A percentile compares a stretch with the other conserved stretches of the same genome.
These are phyloP conservation scores for Closterium sp. DNA, from an alignment of 139 green algal genomes.

Conservation along the genomic window DNA sequence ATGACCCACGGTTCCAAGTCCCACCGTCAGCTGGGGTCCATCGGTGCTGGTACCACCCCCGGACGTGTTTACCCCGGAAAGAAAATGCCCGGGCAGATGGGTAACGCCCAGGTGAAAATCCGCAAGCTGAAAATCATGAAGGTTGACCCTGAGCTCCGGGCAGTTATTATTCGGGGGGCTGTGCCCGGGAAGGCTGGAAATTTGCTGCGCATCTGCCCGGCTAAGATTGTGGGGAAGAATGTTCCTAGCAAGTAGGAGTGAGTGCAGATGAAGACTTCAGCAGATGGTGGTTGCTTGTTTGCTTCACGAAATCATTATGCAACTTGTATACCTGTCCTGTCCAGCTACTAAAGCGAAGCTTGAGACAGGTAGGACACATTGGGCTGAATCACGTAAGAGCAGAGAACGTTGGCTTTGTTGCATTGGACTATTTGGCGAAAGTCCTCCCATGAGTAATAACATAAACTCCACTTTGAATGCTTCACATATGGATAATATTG, in stretches of 20 bases:
- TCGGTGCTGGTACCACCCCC: conserved; percentile 83
- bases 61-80: conserved; percentile 89
- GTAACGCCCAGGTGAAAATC: conserved; percentile 76
- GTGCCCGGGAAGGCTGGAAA: conserved; percentile 94
- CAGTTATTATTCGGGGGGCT: conserved; percentile 87
- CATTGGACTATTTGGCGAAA: no score
- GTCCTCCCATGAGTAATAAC: no score
- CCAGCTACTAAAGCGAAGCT: no score
- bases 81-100: conserved; percentile 92
- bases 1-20: conserved; percentile 99
- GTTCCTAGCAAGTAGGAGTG: conserved; percentile 16
- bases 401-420: no score
- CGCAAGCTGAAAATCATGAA: conserved; percentile 80
- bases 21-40: conserved; percentile 92
- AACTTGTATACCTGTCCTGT: not conserved
- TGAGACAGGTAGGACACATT: no score
- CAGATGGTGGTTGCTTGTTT: not conserved
- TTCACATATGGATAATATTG: no score
- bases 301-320: not conserved
- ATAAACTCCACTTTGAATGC: no score
- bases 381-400: no score
- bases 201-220: conserved; percentile 82
- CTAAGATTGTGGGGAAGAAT: conserved; percentile 67
- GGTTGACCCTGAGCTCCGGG: conserved; percentile 75
- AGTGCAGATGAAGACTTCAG: not conserved